Base-by-base conservation (phyloP, 306 rosid species). In the Cicer chorassanicum region DNA sequence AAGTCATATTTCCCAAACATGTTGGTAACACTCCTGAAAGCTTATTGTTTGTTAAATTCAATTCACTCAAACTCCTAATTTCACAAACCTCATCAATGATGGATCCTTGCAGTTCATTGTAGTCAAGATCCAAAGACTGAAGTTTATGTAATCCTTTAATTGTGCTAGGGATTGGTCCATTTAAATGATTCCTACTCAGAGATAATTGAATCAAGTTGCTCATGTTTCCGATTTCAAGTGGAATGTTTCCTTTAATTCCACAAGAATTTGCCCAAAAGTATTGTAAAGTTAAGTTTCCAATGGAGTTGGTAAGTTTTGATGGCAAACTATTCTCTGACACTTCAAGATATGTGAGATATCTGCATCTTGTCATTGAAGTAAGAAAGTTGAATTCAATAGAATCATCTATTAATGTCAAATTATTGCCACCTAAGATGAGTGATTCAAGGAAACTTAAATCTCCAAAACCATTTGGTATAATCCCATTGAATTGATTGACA, bases 1-100 rank as follows among this genome's bases (percentile, higher is more conserved):
- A 55, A 18, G 67, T n/a, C 29, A 86, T 60, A 59, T 68, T 77
- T 34, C 74, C 83, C 42, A 86, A 77, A 48, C 89, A 82, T 9
- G 83, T 3, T n/a, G 89, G 89, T 1, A 82, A 15, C 6, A 5
- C 24, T 50, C 87, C 83, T 11, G 36, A 70, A 15, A 86, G 51
- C 16, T 57, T 68, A 45, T 80, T 85, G 9, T 44, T 42, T 9
- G 21, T 2, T 64, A 85, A 43, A n/a, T 24, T 0, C 48, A 85
- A 43, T 38, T 5, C 60, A 29, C 49, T 24, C 78, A 85, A 19
- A 15, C 40, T 73, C 8, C 11, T 11, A 5, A 85, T 65, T 9
- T 78, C 77, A 72, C 84, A 82, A 11, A 85, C 11, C 39, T 85
- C 78, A 15, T 44, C 24, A 11, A 79, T 51, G 4, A 82, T 53